Evolutionary conservation across 2,329 filamentous ascomycete species (phyloP).

Genomic region (Aspergillus spinulosporus): DNA sequence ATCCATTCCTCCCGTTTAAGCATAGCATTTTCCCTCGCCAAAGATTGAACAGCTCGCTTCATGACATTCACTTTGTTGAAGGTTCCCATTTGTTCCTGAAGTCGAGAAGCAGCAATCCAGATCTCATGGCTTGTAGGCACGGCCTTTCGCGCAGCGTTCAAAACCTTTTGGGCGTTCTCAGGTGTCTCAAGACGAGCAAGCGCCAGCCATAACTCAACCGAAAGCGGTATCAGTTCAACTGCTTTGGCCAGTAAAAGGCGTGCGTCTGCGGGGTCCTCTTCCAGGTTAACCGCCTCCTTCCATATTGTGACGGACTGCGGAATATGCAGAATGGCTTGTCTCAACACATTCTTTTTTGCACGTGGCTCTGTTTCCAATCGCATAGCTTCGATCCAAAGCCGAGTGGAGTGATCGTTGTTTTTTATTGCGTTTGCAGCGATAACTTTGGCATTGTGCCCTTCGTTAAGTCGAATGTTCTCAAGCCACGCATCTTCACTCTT

Average conservation of each 20-base stretch:
- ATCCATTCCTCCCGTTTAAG: constrained; percentile 98
- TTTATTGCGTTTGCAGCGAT: constrained; percentile 93
- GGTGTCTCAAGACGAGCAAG: constrained; percentile 85
- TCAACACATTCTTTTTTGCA: constrained; percentile 88
- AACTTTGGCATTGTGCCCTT: constrained; percentile 89
- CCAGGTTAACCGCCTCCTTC: constrained; percentile 95
- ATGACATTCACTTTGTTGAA: constrained; percentile 83
- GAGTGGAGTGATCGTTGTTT: constrained; percentile 82
- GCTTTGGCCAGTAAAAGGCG: constrained; percentile 88
- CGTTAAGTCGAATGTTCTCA: constrained; percentile 91
- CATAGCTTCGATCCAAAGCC: constrained; percentile 94
- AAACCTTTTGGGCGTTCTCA: constrained; percentile 88
- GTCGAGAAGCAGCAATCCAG: constrained; percentile 89
- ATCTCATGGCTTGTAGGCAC: constrained; percentile 92
- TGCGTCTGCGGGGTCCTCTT: constrained; percentile 86
- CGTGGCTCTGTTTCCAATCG: constrained; percentile 78
- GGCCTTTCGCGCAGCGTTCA: constrained; percentile 93
- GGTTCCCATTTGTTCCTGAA: constrained; percentile 87
- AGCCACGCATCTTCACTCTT: constrained; percentile 95
- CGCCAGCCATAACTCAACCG: constrained; percentile 92
- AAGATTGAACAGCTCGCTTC: constrained; percentile 85
- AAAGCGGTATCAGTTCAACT: constrained; percentile 89
- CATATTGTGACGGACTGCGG: constrained; percentile 92
- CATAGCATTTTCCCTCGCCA: constrained; percentile 93
- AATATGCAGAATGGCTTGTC: constrained; percentile 87